Base-by-base conservation (phyloP, 1,139 yeast species). In the Yamadazyma spencermartinsiae region DNA sequence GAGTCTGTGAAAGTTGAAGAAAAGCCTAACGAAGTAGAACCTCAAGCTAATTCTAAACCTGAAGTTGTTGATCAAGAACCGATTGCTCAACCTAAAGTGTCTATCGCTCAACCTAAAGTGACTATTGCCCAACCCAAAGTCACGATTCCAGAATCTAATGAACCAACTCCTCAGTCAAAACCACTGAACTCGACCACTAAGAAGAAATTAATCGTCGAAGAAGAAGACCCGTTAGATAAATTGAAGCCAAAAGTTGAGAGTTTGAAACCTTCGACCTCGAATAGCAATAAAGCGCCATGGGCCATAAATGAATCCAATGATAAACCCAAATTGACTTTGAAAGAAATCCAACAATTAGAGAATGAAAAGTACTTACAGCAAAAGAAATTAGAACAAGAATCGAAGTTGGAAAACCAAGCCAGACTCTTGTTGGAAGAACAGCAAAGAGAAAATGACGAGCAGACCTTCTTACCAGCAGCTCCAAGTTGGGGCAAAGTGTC, bases 331-430 rank as follows among this genome's bases (percentile, higher is more conserved):
- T 62, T 81, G 42, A 72, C 87, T 1, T 65, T 86, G 48, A 77
- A 79, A 42, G 87, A 86, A 55, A 82, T 86, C 45, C 92, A 84
- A 58, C 76, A 71, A 45, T 60, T 81, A 43, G 94, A 85, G 54
- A 82, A 82, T 32, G 79, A 75, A 41, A 79, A 69, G 47, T 52
- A 61, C 28, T 66, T 60, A 33, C 68, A 65, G 43, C 71, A 66
- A 48, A 68, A 58, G 45, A 60, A 63, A 44, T 37, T 58, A 17
- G 70, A 68, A 41, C 54, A 58, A 6, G 67, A 65, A 46, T 37
- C 55, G 24, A 64, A 58, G 41, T 51, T 33, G 35, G 58, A 27
- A 53, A 49, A 27, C 46, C 56, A 31, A 51, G 50, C 36, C 15
- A 38, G 30, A 28, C 31, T 46, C 8, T 19, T 46, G 14, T 35